Conservation (phyloP, 768 basidiomycete genomes). For the Neoboletus magnificus region DNA sequence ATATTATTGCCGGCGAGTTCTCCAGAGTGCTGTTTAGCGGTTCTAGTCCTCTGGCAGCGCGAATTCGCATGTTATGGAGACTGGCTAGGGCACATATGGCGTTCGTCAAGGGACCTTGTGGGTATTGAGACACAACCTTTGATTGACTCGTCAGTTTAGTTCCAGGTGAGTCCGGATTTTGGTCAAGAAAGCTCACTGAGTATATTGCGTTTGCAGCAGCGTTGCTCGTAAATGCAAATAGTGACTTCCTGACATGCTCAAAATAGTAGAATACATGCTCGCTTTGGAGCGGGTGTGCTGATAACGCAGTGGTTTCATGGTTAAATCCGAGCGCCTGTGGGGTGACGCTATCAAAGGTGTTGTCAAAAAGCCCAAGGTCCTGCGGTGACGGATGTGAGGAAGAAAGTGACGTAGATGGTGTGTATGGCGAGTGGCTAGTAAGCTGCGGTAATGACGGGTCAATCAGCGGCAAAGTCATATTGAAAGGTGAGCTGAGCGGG, state of each 20-base stretch:
- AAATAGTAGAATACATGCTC: conserved; percentile 75
- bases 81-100: conserved; percentile 75
- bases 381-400: conserved; percentile 36
- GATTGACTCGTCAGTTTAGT: conserved; percentile 16
- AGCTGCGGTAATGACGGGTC: conserved; percentile 29
- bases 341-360: conserved; percentile 34
- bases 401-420: conserved; percentile 31
- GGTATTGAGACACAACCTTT: conserved; percentile 56
- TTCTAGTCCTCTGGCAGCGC: conserved; percentile 60
- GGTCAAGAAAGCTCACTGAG: conserved; percentile 45
- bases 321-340: conserved; percentile 29
- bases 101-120: conserved; percentile 66
- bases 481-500: conserved; percentile 31
- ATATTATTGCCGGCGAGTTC: conserved; percentile 57
- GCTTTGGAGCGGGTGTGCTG: conserved; percentile 46
- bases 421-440: conserved; percentile 32
- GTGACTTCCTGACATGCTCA: conserved; percentile 61
- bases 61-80: conserved; percentile 62
- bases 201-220: conserved; percentile 62
- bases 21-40: conserved; percentile 50
- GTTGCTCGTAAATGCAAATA: conserved; percentile 64
- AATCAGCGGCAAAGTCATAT: conserved; percentile 25
- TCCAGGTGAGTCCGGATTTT: conserved; percentile 1
- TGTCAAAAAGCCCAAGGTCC: conserved; percentile 31
- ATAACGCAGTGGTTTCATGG: conserved; percentile 22